Conservation (phyloP, 2,329 filamentous ascomycete species). For the Cladosporium sp. region DNA sequence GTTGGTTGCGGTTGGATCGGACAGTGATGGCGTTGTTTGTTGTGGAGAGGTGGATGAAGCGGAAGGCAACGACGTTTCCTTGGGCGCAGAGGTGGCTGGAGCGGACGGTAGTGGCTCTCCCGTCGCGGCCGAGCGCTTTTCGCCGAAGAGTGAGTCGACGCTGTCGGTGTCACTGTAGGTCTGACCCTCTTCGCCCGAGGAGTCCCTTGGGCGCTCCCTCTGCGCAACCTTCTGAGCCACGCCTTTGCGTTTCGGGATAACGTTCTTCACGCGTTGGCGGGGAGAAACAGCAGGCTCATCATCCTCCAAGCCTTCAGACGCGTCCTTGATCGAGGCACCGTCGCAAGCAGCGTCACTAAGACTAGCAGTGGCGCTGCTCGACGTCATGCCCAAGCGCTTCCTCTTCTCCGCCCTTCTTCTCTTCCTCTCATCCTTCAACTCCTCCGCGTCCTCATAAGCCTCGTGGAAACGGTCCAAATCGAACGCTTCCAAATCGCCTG, state of each 20-base stretch:
- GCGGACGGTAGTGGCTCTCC: no score
- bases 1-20: no score
- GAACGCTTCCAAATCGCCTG: conserved; percentile 15
- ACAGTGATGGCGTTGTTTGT: no score
- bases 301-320: conserved; percentile 8
- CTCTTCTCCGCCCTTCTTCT: conserved; percentile 23
- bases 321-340: conserved; percentile 12
- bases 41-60: no score
- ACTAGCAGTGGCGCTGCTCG: conserved; percentile 1
- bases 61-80: no score
- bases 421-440: conserved; percentile 12
- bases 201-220: background rate
- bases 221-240: conserved; percentile 18
- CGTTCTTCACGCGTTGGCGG: background rate
- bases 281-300: background rate
- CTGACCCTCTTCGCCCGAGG: conserved; percentile 9
- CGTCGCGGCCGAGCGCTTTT: background rate
- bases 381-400: conserved; percentile 14
- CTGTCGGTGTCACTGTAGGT: conserved; percentile 4
- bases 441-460: conserved; percentile 10
- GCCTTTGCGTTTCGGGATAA: conserved; percentile 16
- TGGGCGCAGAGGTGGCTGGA: no score
- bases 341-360: conserved; percentile 12
- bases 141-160: conserved; percentile 1
- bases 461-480: conserved; percentile 19